Conservation (phyloP, 768 basidiomycete species). For the Suillus variegatus region DNA sequence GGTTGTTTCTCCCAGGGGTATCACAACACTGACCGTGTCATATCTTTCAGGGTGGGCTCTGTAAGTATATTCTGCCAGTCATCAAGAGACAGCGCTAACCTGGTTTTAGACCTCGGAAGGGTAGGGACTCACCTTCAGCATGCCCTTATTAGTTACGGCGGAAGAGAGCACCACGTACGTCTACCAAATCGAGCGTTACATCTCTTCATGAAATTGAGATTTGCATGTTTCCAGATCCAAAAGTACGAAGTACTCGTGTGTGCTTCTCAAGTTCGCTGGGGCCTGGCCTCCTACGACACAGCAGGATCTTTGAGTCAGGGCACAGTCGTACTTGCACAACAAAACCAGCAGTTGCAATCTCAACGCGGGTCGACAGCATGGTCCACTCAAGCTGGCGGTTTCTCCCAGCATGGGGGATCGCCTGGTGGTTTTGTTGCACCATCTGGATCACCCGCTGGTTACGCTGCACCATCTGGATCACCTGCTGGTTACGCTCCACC, state of each 20-base stretch:
- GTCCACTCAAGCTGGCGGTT: conserved; percentile 14
- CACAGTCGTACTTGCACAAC: conserved; percentile 30
- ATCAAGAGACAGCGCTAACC: background rate
- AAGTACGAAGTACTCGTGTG: conserved; percentile 9
- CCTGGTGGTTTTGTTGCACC: background rate
- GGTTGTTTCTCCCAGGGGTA: background rate
- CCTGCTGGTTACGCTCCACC: too few species aligned
- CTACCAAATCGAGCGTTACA: background rate
- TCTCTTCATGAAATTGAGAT: too few species aligned
- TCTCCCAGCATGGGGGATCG: conserved; percentile 15
- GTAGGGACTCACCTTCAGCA: conserved; percentile 1
- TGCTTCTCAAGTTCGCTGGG: conserved; percentile 7
- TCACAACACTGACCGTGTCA: background rate
- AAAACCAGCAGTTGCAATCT: conserved; percentile 4
- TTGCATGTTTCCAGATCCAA: background rate
- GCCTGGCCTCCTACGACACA: conserved; percentile 4
- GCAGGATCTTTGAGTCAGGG: conserved; percentile 24
- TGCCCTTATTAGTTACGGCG: conserved; percentile 5
- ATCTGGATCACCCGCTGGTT: background rate
- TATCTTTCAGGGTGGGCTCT: conserved; percentile 24
- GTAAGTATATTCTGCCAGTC: conserved; percentile 18
- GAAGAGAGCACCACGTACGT: conserved; percentile 6
- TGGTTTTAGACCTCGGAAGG: conserved; percentile 2
- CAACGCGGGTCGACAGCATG: conserved; percentile 11
- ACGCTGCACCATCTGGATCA: too few species aligned